phyloP scores from a whole-genome alignment of 768 basidiomycete genomes.

The Amanita jacksonii region DNA sequence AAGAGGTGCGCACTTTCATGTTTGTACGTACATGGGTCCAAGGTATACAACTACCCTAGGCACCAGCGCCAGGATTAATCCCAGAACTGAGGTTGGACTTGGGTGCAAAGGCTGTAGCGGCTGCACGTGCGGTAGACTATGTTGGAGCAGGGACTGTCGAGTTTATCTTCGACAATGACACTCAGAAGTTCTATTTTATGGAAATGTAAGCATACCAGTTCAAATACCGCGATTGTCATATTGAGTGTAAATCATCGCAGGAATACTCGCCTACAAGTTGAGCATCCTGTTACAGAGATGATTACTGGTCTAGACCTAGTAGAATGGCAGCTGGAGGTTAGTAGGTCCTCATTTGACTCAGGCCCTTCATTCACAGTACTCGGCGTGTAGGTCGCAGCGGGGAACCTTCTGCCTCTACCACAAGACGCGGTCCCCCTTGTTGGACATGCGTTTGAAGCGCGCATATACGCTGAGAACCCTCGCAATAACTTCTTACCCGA shows the following conservation, averaged over 20 bases:
- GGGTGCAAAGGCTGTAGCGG: slow-evolving; percentile 80
- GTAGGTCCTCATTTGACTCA: neutral
- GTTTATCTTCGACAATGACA: slow-evolving; percentile 93
- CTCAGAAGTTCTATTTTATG: slow-evolving; percentile 86
- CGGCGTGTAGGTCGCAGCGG: slow-evolving; percentile 61
- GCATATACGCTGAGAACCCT: slow-evolving; percentile 94
- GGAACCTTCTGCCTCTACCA: slow-evolving; percentile 70
- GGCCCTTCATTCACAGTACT: neutral
- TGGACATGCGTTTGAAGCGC: slow-evolving; percentile 90
- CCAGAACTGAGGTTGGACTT: slow-evolving; percentile 72
- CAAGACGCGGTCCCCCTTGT: slow-evolving; percentile 78
- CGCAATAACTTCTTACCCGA: slow-evolving; percentile 91
- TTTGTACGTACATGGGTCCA: neutral
- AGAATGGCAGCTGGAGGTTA: slow-evolving; percentile 87
- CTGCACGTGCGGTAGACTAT: slow-evolving; percentile 88
- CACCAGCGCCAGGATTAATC: slow-evolving; percentile 84
- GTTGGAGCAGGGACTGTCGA: slow-evolving; percentile 93
- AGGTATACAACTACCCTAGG: slow-evolving; percentile 30
- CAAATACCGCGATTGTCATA: neutral
- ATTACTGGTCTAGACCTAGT: slow-evolving; percentile 91
- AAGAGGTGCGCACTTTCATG: slow-evolving; percentile 46
- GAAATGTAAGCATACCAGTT: slow-evolving; percentile 58
- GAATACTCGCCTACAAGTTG: slow-evolving; percentile 82
- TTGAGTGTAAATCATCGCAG: slow-evolving; percentile 24
- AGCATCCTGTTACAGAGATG: slow-evolving; percentile 94